Evolutionary conservation across 2,329 filamentous ascomycete genomes (phyloP).

Genomic region (Verticillium alfalfae): DNA sequence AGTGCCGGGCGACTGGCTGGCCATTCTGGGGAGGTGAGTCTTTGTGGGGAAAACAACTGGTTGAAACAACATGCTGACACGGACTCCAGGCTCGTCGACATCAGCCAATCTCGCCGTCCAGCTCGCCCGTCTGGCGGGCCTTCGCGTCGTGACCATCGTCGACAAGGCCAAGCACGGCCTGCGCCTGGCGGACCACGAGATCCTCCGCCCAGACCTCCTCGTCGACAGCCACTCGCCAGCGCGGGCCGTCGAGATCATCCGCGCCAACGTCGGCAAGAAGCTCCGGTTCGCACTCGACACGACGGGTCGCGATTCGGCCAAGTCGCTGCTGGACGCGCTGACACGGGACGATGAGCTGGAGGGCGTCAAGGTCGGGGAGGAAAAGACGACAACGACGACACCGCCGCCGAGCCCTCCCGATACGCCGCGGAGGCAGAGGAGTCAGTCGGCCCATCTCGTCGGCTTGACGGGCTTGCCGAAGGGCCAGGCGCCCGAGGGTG

Average conservation of each 20-base stretch:
- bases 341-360: constrained; percentile 15
- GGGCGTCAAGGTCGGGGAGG: not conserved
- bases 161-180: constrained; percentile 63
- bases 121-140: constrained; percentile 59
- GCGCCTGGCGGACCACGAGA: constrained; percentile 41
- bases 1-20: constrained; percentile 60
- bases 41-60: not conserved
- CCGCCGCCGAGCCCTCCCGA: constrained; percentile 27
- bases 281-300: constrained; percentile 67
- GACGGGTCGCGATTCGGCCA: constrained; percentile 58
- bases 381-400: constrained; percentile 11
- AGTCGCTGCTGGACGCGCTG: constrained; percentile 50
- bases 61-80: not conserved
- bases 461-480: constrained; percentile 66
- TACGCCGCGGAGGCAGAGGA: constrained; percentile 22
- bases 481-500: constrained; percentile 31
- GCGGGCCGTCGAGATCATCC: constrained; percentile 61
- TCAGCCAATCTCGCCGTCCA: constrained; percentile 64
- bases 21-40: constrained; percentile 66
- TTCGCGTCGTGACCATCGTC: constrained; percentile 61
- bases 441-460: constrained; percentile 48
- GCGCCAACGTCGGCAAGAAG: constrained; percentile 47
- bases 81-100: constrained; percentile 52
- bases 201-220: constrained; percentile 52
- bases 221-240: constrained; percentile 63